phyloP scores from a whole-genome alignment of 164 flowering plant species.

The Aristolochia contorta region DNA sequence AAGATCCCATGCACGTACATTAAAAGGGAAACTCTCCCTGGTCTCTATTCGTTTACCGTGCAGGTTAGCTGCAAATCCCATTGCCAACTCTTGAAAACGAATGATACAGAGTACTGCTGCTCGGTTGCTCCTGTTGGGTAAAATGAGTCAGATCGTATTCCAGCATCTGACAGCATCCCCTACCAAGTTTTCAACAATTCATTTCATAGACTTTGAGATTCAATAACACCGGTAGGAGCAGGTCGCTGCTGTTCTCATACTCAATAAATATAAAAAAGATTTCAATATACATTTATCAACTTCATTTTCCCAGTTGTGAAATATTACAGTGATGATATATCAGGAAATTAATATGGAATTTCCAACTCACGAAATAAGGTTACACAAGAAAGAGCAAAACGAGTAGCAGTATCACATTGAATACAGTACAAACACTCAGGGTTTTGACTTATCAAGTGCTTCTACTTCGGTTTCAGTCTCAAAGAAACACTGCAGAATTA shows the following conservation, averaged over 20 bases:
- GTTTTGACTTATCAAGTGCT: neutral
- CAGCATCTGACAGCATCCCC: neutral
- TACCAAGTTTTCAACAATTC: too few relatives aligned
- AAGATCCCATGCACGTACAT: too few relatives aligned
- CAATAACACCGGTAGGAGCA: too few relatives aligned
- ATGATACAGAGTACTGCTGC: too few relatives aligned
- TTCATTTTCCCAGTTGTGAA: neutral
- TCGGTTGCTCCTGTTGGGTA: too few relatives aligned
- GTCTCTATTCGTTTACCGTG: too few relatives aligned
- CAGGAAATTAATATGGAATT: neutral
- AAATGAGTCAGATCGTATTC: neutral
- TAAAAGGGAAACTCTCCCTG: too few relatives aligned
- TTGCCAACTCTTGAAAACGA: too few relatives aligned
- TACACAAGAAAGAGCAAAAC: neutral
- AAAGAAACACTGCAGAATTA: slow-evolving; percentile 53
- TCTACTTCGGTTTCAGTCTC: slow-evolving; percentile 54
- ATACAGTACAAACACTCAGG: neutral
- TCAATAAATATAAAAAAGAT: neutral
- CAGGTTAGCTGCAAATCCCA: too few relatives aligned
- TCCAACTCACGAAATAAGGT: neutral
- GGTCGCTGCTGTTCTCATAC: too few relatives aligned
- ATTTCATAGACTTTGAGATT: too few relatives aligned
- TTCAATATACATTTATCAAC: neutral
- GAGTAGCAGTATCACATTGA: neutral
- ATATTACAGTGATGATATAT: neutral